Evolutionary conservation across 2,329 filamentous ascomycete genomes (phyloP), one percentile per base, ranked within the genome.

Genomic region (Cladophialophora chaetospira): DNA sequence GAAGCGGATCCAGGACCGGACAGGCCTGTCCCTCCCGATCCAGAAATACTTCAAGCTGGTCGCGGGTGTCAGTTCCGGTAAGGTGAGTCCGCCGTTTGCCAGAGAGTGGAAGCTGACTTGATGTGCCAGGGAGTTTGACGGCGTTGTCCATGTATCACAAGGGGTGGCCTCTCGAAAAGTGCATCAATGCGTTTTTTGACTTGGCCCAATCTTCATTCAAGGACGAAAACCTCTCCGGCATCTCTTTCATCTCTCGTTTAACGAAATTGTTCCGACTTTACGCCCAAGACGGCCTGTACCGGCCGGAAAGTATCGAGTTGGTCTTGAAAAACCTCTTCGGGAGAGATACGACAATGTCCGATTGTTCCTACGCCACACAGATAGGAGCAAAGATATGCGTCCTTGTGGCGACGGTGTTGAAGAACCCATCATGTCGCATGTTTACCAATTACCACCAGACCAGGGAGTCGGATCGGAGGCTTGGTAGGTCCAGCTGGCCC

Each of bases 41-140:
- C 61, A 68, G 36, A 54, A 65, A 17, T 38, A 65, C 40, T 68
- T 68, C 51, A 60, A 70, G 42, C 46, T 67, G 25, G 53, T 51
- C 8, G 60, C 63, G 25, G 58, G 61, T 13, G 68, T 64, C 29
- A 70, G 65, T 49, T 66, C 62, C 55, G 65, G 64, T 69, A 45
- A 60, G 38, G 17, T 17, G 17, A 10, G n/a, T 35, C 11, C 21
- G 8, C 15, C 21, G 11, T 25, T 28, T 6, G 13, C 9, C 6
- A 26, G 28, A 28, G 11, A 13, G 29, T 17, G 25, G 29, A 53
- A n/a, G 28, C 50, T 53, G 26, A 53, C 40, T n/a, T n/a, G 3
- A 10, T 45, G 15, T 44, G 3, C 11, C 17, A 53, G 50, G 50
- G 31, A 36, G 50, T n/a, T 33, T 53, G 4, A 42, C 25, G 4